Percentiles rank a stretch among this genome's conserved stretches.
These are phyloP conservation scores for Salix suchowensis DNA, from an alignment of 345 rosid genomes.

Conservation along the genomic window DNA sequence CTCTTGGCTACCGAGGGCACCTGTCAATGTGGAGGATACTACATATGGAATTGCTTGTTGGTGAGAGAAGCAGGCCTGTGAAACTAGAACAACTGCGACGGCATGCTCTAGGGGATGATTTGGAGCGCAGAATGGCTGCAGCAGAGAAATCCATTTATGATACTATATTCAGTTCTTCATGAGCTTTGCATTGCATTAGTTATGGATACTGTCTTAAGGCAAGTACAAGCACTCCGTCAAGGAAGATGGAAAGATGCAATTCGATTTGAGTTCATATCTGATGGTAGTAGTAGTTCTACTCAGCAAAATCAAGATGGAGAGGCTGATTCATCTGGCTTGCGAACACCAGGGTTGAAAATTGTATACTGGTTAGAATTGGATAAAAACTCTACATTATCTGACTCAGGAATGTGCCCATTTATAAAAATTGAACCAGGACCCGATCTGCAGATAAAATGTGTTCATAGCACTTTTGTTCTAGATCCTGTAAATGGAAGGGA, in stretches of 20 bases:
- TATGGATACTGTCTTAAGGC: conserved; percentile 96
- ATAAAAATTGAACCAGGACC: conserved; percentile 88
- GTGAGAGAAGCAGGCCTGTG: conserved; percentile 76
- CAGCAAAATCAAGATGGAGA: conserved; percentile 75
- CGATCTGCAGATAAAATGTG: conserved; percentile 72
- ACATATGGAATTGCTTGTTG: conserved; percentile 94
- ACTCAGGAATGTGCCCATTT: conserved; percentile 52
- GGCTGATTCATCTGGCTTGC: conserved; percentile 62
- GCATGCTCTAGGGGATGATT: conserved; percentile 88
- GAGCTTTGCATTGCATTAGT: conserved; percentile 82
- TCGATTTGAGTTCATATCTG: conserved; percentile 76
- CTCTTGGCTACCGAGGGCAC: conserved; percentile 98
- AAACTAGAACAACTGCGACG: conserved; percentile 68
- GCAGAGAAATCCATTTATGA: conserved; percentile 78
- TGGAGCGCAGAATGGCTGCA: conserved; percentile 92
- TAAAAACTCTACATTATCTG: conserved; percentile 48
- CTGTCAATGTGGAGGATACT: conserved; percentile 94
- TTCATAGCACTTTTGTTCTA: conserved; percentile 71
- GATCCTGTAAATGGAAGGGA: conserved; percentile 81
- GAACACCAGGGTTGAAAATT: conserved; percentile 86
- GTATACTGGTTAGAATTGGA: conserved; percentile 81
- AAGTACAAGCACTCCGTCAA: conserved; percentile 74
- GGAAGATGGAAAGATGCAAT: conserved; percentile 98
- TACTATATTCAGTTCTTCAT: conserved; percentile 75
- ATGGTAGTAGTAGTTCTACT: conserved; percentile 46